Conservation (phyloP, 352 stramenopile genomes). For the Phytophthora palmivora region DNA sequence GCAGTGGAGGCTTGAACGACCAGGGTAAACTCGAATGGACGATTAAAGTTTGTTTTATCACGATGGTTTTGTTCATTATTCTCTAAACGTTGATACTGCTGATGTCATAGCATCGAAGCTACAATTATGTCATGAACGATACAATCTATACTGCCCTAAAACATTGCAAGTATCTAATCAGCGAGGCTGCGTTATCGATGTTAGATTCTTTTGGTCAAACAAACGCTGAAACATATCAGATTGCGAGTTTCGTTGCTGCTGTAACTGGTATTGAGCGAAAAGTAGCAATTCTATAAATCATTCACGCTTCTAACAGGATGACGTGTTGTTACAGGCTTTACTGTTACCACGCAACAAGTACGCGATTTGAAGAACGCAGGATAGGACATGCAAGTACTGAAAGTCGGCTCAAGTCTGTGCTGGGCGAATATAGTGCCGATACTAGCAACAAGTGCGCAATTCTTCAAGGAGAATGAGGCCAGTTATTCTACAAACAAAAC, state of each 20-base stretch:
- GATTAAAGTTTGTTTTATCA: too few relatives aligned
- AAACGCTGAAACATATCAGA: not conserved
- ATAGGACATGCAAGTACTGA: too few relatives aligned
- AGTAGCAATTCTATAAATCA: too few relatives aligned
- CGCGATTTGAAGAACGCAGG: not conserved
- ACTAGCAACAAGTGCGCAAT: not conserved
- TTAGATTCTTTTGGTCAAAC: not conserved
- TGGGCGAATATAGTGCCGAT: conserved; percentile 1
- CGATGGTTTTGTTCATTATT: too few relatives aligned
- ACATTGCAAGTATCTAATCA: not conserved
- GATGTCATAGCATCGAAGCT: not conserved
- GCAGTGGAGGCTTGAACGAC: too few relatives aligned
- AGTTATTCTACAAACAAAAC: too few relatives aligned
- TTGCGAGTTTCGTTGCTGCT: not conserved
- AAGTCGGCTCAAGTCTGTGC: not conserved
- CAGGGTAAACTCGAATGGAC: too few relatives aligned
- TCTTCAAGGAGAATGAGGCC: not conserved
- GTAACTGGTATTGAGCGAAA: too few relatives aligned
- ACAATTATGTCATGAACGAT: not conserved
- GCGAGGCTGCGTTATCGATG: not conserved
- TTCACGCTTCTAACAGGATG: too few relatives aligned
- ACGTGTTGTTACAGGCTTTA: too few relatives aligned
- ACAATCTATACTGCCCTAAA: not conserved
- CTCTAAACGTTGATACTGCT: too few relatives aligned
- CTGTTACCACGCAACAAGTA: too few relatives aligned